Evolutionary conservation across 1,284 basidiomycete genomes (phyloP).

Genomic region (Rhodotorula sp.): DNA sequence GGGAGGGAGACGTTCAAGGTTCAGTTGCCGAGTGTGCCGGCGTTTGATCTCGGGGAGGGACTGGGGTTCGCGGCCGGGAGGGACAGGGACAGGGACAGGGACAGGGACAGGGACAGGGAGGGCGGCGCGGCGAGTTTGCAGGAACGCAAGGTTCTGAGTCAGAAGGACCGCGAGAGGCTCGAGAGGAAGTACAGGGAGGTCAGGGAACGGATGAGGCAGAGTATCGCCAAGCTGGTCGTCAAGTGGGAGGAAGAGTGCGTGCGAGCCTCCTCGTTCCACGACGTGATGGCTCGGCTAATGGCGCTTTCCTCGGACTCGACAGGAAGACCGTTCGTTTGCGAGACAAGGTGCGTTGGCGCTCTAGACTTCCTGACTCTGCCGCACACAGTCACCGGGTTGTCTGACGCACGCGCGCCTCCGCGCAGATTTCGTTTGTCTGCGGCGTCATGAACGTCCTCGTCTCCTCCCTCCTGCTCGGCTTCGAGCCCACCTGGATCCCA

Average conservation of each 20-base stretch:
- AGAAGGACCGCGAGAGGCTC: constrained; percentile 39
- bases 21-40: constrained; percentile 26
- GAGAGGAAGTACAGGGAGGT: constrained; percentile 42
- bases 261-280: no score
- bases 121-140: neutral
- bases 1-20: constrained; percentile 19
- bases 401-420: neutral
- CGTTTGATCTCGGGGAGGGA: constrained; percentile 12
- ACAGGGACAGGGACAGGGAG: neutral
- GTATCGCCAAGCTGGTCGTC: constrained; percentile 34
- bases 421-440: constrained; percentile 45
- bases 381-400: no score
- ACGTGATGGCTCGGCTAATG: no score
- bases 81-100: neutral
- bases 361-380: no score
- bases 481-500: constrained; percentile 43
- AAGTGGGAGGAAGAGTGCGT: constrained; percentile 46
- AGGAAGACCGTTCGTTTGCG: constrained; percentile 41
- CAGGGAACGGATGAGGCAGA: constrained; percentile 32
- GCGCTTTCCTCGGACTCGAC: neutral
- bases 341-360: constrained; percentile 32
- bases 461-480: constrained; percentile 44
- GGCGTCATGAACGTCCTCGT: constrained; percentile 46
- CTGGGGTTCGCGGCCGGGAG: neutral
- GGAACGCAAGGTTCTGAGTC: constrained; percentile 11